Evolutionary conservation across 2,329 filamentous ascomycete genomes (phyloP).

Genomic region (Ophiocordyceps camponoti-leonardi): DNA sequence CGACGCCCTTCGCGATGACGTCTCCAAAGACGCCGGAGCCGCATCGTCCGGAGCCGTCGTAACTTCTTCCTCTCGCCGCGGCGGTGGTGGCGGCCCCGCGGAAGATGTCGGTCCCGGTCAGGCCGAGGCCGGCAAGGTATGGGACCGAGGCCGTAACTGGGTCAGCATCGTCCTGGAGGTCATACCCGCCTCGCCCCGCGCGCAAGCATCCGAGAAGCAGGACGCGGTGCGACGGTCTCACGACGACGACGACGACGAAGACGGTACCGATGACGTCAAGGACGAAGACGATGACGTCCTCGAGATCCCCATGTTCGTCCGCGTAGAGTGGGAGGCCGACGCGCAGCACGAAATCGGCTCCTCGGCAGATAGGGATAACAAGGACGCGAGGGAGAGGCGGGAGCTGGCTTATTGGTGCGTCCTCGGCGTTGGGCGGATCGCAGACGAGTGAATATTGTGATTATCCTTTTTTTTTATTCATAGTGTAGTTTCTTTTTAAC

Average conservation of each 20-base stretch:
- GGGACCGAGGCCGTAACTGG: constrained; percentile 87
- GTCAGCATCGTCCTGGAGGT: constrained; percentile 88
- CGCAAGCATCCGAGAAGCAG: constrained; percentile 12
- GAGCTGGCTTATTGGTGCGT: constrained; percentile 96
- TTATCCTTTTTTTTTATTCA: background rate
- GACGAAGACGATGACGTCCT: constrained; percentile 45
- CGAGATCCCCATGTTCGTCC: constrained; percentile 88
- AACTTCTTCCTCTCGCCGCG: background rate
- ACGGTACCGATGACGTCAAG: constrained; percentile 42
- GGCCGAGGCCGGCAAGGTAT: constrained; percentile 86
- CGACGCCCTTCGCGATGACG: constrained; percentile 56
- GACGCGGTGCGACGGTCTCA: constrained; percentile 7
- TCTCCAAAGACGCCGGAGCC: constrained; percentile 10
- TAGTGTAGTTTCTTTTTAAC: too few relatives aligned
- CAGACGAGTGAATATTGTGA: constrained; percentile 18
- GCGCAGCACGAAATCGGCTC: constrained; percentile 46
- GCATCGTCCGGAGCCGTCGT: background rate
- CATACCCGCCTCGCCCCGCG: constrained; percentile 41
- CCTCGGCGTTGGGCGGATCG: constrained; percentile 70
- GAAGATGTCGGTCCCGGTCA: constrained; percentile 25
- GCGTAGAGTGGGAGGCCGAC: constrained; percentile 77
- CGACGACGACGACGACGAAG: constrained; percentile 16
- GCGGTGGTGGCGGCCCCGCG: background rate
- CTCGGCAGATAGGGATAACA: constrained; percentile 30
- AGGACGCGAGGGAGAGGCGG: constrained; percentile 55